Conservation (phyloP, 306 rosid species). For the Trichosanthes cucumerina region DNA sequence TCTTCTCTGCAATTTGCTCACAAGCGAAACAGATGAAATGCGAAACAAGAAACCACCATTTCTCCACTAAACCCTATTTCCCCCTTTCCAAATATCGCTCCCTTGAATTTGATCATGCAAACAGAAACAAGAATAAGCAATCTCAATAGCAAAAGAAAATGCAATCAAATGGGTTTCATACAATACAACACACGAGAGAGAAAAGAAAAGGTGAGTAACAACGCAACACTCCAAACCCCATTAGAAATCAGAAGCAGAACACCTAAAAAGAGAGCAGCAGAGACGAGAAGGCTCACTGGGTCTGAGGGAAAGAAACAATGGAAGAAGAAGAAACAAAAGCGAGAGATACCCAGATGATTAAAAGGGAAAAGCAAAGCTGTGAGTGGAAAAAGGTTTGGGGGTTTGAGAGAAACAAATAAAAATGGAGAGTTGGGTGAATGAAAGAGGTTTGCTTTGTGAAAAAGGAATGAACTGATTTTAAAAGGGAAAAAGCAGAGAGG, state of each 20-base stretch:
- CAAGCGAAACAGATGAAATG: background rate
- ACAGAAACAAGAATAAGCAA: background rate
- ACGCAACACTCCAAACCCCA: background rate
- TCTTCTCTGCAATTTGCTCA: background rate
- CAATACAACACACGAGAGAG: background rate
- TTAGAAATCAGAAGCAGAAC: background rate
- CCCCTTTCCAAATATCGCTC: background rate
- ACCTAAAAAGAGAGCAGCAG: background rate
- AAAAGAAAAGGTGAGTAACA: background rate
- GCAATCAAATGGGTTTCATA: background rate
- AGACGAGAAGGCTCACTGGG: background rate
- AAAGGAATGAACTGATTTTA: background rate
- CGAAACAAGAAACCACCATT: background rate
- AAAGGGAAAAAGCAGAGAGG: background rate
- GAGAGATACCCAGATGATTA: constrained; percentile 2
- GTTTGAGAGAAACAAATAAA: background rate
- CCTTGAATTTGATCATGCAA: background rate
- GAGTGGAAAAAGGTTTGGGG: background rate
- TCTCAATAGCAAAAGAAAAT: background rate
- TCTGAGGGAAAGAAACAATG: background rate
- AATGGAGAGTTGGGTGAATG: background rate
- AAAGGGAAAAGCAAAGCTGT: background rate
- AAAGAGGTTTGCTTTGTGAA: background rate
- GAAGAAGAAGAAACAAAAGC: background rate
- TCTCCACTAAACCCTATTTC: background rate